phyloP scores from a whole-genome alignment of 352 stramenopile species.

The Blastocystis sp. region DNA sequence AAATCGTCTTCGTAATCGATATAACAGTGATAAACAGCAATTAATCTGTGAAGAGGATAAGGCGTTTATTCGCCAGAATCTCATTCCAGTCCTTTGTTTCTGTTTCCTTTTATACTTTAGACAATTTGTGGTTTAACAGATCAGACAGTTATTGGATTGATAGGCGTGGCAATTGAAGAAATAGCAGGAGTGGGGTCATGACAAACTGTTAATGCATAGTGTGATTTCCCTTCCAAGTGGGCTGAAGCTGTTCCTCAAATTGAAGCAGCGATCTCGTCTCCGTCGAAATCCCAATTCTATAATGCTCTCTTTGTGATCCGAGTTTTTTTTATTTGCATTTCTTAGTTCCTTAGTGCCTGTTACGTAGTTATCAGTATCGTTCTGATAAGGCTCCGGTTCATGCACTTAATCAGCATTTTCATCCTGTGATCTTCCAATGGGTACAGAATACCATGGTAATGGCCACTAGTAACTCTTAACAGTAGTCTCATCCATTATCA shows the following conservation, averaged over 20 bases:
- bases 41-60: constrained; percentile 27
- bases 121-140: not conserved
- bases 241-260: constrained; percentile 25
- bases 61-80: constrained; percentile 11
- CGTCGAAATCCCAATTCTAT: not conserved
- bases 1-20: constrained; percentile 32
- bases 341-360: constrained; percentile 14
- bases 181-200: not conserved
- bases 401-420: constrained; percentile 34
- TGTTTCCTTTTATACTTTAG: not conserved
- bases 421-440: constrained; percentile 44
- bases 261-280: not conserved
- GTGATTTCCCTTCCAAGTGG: constrained; percentile 26
- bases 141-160: not conserved
- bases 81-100: constrained; percentile 2
- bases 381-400: constrained; percentile 2
- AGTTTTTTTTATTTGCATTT: not conserved
- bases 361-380: constrained; percentile 55
- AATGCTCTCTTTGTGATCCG: constrained; percentile 34
- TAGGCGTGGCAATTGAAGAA: constrained; percentile 19
- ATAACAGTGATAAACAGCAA: not conserved
- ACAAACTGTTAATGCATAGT: not conserved
- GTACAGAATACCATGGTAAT: constrained; percentile 42
- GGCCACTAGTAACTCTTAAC: too few relatives aligned
- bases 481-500: not conserved